Conservation (phyloP, 495 filamentous ascomycete genomes). For the Tuber calosporum region DNA sequence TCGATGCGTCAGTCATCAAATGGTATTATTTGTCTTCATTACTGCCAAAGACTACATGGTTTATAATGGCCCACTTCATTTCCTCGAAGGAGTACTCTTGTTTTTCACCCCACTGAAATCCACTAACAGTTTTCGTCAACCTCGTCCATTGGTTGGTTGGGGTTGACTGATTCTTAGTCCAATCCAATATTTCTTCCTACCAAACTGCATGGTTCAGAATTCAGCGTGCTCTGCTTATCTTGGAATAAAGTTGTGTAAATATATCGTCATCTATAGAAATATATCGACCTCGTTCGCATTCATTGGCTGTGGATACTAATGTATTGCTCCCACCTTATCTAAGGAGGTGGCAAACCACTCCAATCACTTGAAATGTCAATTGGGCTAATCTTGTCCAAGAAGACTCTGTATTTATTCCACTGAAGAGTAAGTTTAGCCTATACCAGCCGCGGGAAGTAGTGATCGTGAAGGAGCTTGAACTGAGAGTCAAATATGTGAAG, state of each 20-base stretch:
- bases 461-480: not conserved
- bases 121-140: fast-evolving
- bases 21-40: not conserved
- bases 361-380: not conserved
- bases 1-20: not conserved
- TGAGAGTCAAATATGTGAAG: not conserved
- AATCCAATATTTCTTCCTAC: too few relatives aligned
- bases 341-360: not conserved
- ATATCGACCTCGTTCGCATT: not conserved
- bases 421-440: not conserved
- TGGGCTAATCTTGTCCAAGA: not conserved
- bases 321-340: constrained; percentile 5
- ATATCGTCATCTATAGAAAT: constrained; percentile 2
- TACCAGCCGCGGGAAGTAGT: not conserved
- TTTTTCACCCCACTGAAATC: not conserved
- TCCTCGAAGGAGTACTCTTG: not conserved
- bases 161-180: too few relatives aligned
- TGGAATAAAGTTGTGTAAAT: not conserved
- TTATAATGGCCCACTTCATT: not conserved
- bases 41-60: not conserved
- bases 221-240: not conserved
- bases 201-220: not conserved
- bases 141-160: not conserved
- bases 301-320: not conserved
- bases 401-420: not conserved